Conservation (phyloP, 345 rosid species). For the Brassica juncea region DNA sequence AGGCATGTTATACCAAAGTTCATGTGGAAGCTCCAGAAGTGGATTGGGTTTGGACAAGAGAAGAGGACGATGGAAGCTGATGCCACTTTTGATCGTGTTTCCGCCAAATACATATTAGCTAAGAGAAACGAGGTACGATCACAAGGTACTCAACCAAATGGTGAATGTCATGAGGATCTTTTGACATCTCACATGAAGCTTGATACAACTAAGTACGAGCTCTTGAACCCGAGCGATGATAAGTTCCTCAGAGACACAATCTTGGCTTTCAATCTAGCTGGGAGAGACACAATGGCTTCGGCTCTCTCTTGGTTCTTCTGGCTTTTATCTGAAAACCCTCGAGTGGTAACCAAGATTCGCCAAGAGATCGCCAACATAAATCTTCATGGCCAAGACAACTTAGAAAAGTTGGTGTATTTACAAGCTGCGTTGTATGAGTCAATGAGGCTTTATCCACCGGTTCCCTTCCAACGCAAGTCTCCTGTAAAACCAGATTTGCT, state of each 20-base stretch:
- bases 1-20: constrained; percentile 28
- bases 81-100: constrained; percentile 18
- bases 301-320: constrained; percentile 56
- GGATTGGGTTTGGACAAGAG: constrained; percentile 44
- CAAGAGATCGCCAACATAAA: constrained; percentile 42
- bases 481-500: neutral
- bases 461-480: neutral
- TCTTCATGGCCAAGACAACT: neutral
- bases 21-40: constrained; percentile 45
- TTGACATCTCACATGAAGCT: constrained; percentile 42
- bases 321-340: constrained; percentile 45
- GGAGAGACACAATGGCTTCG: constrained; percentile 42
- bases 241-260: constrained; percentile 53
- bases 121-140: constrained; percentile 39
- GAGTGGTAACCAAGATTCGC: constrained; percentile 42
- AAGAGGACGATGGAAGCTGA: constrained; percentile 39
- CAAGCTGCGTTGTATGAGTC: neutral
- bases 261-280: constrained; percentile 50
- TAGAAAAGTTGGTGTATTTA: neutral
- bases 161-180: constrained; percentile 36
- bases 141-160: neutral
- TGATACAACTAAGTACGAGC: constrained; percentile 10
- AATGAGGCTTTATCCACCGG: constrained; percentile 1
- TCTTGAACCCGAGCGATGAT: constrained; percentile 30
- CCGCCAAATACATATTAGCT: constrained; percentile 21